A percentile compares a stretch with the other conserved stretches of the same genome.
These are phyloP conservation scores for Claviceps quebecensis DNA, from an alignment of 2,329 filamentous ascomycete genomes.

Conservation along the genomic window DNA sequence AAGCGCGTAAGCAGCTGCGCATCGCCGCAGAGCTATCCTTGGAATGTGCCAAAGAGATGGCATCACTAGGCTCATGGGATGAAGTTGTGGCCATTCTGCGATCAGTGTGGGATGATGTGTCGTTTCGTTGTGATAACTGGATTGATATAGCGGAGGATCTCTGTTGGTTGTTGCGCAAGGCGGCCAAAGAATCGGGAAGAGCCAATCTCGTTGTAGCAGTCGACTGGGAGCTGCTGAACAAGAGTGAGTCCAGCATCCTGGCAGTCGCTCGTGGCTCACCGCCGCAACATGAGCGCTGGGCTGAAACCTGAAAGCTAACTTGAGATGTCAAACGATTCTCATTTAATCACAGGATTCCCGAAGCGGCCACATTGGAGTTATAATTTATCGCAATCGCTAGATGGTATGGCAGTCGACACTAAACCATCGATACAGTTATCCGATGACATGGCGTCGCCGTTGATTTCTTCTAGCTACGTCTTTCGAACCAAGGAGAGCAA, in stretches of 20 bases:
- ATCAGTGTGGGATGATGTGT: conserved; percentile 42
- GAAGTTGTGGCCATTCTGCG: conserved; percentile 38
- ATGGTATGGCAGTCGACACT: conserved; percentile 28
- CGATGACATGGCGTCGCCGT: conserved; percentile 37
- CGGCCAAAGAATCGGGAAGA: conserved; percentile 37
- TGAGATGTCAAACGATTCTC: no score
- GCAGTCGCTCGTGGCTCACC: not conserved
- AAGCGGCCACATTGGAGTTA: conserved; percentile 45
- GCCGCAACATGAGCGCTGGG: not conserved
- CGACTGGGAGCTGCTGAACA: conserved; percentile 51
- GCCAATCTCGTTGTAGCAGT: conserved; percentile 44
- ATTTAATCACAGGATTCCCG: conserved; percentile 31
- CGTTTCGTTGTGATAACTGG: conserved; percentile 47
- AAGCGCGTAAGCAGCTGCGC: conserved; percentile 37
- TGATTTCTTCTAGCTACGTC: conserved; percentile 39
- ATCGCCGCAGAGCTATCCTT: conserved; percentile 41
- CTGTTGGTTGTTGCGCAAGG: conserved; percentile 45
- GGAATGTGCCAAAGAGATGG: conserved; percentile 42
- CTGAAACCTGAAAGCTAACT: not conserved
- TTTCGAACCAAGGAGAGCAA: conserved; percentile 46
- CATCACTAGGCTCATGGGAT: conserved; percentile 35
- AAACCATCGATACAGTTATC: conserved; percentile 37
- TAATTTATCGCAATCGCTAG: conserved; percentile 42
- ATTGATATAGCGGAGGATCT: conserved; percentile 44
- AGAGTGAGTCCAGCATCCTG: conserved; percentile 28